Evolutionary conservation across 2,329 filamentous ascomycete species (phyloP), one percentile per base, ranked within the genome.

Genomic region (Dactylellina sp.): DNA sequence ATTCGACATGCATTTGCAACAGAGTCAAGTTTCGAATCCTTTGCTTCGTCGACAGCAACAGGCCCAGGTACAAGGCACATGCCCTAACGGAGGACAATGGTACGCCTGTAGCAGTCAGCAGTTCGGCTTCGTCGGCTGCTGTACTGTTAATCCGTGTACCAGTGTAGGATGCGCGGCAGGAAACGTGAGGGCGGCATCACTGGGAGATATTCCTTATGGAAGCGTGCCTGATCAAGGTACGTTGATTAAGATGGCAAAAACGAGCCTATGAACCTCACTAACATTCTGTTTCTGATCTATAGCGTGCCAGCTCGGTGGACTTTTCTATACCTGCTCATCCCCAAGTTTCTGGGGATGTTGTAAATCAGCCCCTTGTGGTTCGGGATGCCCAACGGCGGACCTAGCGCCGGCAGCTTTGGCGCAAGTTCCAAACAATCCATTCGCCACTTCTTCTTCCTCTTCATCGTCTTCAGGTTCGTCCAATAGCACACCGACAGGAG

Each of bases 261-360:
- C 20, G 1, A 28, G 12, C 28, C 14, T n/a, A 24, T 32, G 7
- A n/a, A 55, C 28, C 35, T 24, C 22, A 42, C 46, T 28, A 20
- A 60, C 16, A 7, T 46, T 20, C 16, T 40, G 24, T 24, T 40
- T 59, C 28, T 28, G 12, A 11, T 24, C 25, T 28, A 61, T 57
- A 74, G 70, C 47, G 44, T 74, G 70, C n/a, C 70, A 56, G 12
- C 0, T n/a, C 4, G 70, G 70, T 9, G 70, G 70, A 32, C 40
- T 37, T 1, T 74, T 74, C 46, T 74, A 40, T 25, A 74, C 70
- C n/a, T 74, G 70, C 32, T 1, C 25, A 7, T 47, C 56, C 6
- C 70, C 70, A 6, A 39, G 53, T 18, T 74, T 74, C 47, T 74
- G 70, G 70, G 70, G 70, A 50, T 74, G 70, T 39, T 74, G 70